phyloP scores from a whole-genome alignment of 176 grass and related monocot species.

The Triticum aestivum region DNA sequence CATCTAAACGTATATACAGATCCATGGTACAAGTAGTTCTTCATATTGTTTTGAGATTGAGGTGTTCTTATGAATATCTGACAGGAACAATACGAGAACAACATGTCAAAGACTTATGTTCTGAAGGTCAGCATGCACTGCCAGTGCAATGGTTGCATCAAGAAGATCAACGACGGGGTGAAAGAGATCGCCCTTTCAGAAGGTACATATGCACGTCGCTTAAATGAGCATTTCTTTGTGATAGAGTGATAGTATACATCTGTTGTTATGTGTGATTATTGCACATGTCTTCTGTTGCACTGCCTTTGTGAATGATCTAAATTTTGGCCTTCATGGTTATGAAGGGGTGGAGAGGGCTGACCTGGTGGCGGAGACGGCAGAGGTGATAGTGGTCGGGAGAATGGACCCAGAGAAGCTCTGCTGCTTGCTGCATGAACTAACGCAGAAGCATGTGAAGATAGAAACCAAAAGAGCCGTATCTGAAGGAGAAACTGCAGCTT shows the following conservation, averaged over 20 bases:
- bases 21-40: neutral
- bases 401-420: constrained; percentile 23
- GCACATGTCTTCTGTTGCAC: neutral
- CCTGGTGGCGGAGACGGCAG: constrained; percentile 16
- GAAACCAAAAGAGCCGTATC: neutral
- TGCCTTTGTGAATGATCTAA: neutral
- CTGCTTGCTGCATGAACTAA: neutral
- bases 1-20: neutral
- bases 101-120: constrained; percentile 1
- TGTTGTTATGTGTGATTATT: neutral
- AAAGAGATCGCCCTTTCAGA: constrained; percentile 32
- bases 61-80: neutral
- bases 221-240: neutral
- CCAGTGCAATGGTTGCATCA: constrained; percentile 37
- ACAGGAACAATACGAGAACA: neutral
- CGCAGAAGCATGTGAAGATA: constrained; percentile 28
- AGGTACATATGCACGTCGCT: neutral
- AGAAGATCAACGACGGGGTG: constrained; percentile 44
- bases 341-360: constrained; percentile 32
- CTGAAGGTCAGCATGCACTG: constrained; percentile 39
- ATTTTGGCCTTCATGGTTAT: neutral
- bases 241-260: neutral
- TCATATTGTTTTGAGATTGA: neutral
- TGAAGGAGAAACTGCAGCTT: neutral
- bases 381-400: constrained; percentile 17